Evolutionary conservation across 2,329 filamentous ascomycete species (phyloP).

Genomic region (Penicillium sp.): DNA sequence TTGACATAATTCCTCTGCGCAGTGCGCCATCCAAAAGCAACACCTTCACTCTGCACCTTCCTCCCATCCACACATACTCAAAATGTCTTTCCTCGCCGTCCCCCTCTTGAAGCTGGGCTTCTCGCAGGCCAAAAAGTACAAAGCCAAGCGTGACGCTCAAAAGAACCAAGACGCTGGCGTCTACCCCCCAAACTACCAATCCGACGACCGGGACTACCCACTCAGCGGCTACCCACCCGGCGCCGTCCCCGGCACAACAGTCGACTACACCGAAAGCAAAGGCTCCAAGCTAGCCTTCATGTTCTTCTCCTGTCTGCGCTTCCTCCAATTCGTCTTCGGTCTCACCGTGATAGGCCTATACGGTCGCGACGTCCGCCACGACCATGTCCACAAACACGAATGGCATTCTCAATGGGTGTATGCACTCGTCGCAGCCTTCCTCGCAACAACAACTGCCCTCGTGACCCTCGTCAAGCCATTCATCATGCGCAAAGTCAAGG

Average conservation of each 20-base stretch:
- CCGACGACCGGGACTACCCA: slow-evolving; percentile 17
- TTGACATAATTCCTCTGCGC: slow-evolving; percentile 3
- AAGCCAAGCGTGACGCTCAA: slow-evolving; percentile 26
- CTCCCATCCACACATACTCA: neutral
- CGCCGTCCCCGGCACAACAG: slow-evolving; percentile 20
- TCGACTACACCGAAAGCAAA: slow-evolving; percentile 14
- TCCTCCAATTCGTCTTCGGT: slow-evolving; percentile 75
- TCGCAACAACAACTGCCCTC: slow-evolving; percentile 66
- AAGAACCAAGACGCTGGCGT: slow-evolving; percentile 20
- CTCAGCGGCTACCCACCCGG: slow-evolving; percentile 22
- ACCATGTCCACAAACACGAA: slow-evolving; percentile 49
- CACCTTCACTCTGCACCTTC: neutral
- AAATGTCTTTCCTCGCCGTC: slow-evolving; percentile 33
- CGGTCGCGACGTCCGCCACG: slow-evolving; percentile 61
- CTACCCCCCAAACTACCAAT: slow-evolving; percentile 15
- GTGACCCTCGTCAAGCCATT: slow-evolving; percentile 68
- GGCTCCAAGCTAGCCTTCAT: slow-evolving; percentile 12
- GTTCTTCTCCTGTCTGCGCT: slow-evolving; percentile 57
- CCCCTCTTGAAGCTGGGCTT: slow-evolving; percentile 32
- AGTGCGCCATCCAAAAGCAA: slow-evolving; percentile 1
- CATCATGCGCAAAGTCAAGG: slow-evolving; percentile 21
- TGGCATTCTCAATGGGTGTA: slow-evolving; percentile 76
- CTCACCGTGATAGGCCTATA: slow-evolving; percentile 79
- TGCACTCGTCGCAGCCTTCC: slow-evolving; percentile 68
- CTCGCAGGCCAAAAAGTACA: slow-evolving; percentile 34